Conservation (phyloP, 163 green algal genomes). For the Scenedesmus sp. region DNA sequence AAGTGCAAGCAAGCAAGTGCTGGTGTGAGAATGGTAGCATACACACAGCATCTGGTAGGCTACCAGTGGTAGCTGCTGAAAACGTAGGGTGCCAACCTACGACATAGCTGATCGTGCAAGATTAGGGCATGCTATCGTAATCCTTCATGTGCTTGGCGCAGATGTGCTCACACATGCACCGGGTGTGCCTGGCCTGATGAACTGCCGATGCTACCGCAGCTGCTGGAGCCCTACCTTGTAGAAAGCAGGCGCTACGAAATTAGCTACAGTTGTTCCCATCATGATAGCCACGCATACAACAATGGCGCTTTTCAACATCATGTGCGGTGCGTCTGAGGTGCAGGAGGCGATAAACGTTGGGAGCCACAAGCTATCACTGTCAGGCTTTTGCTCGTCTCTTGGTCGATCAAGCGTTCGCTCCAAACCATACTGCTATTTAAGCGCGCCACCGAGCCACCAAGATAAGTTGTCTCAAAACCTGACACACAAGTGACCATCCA, state of each 20-base stretch:
- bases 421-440: background rate
- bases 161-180: background rate
- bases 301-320: background rate
- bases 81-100: background rate
- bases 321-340: background rate
- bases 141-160: background rate
- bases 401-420: background rate
- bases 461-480: background rate
- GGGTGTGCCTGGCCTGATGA: background rate
- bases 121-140: too few species aligned
- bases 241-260: conserved; percentile 17
- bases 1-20: background rate
- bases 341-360: background rate
- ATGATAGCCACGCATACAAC: background rate
- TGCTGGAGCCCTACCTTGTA: conserved; percentile 23
- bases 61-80: background rate
- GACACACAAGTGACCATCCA: background rate
- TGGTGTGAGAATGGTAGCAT: background rate
- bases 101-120: background rate
- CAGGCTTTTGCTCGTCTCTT: background rate
- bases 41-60: background rate
- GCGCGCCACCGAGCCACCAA: background rate
- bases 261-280: background rate
- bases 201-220: background rate
- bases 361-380: background rate